Percentiles rank a stretch among this genome's conserved stretches.
Conservation (phyloP, 768 basidiomycete species). For the Pleurotus tuoliensis region DNA sequence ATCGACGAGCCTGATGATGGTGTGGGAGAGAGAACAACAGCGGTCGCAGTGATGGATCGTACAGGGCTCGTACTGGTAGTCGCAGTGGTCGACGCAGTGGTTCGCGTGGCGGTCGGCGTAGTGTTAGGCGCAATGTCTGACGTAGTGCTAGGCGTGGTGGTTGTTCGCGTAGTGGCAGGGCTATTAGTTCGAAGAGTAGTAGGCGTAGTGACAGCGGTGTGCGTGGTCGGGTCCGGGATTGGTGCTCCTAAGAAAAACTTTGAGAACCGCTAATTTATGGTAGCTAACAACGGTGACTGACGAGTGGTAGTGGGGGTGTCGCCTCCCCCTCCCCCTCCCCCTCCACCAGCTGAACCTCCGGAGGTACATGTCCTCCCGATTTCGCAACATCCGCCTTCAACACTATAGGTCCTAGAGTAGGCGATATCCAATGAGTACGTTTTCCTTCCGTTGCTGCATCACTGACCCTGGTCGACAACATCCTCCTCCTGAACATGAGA, state of each 20-base stretch:
- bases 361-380: neutral
- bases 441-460: neutral
- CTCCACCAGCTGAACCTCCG: neutral
- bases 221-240: neutral
- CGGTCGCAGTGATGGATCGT: neutral
- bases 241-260: neutral
- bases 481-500: neutral
- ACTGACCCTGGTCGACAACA: neutral
- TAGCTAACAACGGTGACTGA: neutral
- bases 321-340: too few relatives aligned
- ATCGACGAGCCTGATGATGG: neutral
- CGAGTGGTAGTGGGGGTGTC: neutral
- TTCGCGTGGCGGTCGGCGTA: neutral
- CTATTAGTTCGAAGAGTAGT: too few relatives aligned
- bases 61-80: too few relatives aligned
- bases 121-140: too few relatives aligned
- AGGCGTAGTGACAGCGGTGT: too few relatives aligned
- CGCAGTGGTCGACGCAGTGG: neutral
- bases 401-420: neutral
- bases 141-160: too few relatives aligned
- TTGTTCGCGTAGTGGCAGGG: too few relatives aligned
- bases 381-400: neutral
- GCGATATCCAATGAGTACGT: too few relatives aligned
- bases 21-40: neutral
- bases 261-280: neutral